A percentile compares a stretch with the other conserved stretches of the same genome.
Evolutionary conservation across 805 yeast species (phyloP).

Genomic region (Sugiyamaella mastotermitis): DNA sequence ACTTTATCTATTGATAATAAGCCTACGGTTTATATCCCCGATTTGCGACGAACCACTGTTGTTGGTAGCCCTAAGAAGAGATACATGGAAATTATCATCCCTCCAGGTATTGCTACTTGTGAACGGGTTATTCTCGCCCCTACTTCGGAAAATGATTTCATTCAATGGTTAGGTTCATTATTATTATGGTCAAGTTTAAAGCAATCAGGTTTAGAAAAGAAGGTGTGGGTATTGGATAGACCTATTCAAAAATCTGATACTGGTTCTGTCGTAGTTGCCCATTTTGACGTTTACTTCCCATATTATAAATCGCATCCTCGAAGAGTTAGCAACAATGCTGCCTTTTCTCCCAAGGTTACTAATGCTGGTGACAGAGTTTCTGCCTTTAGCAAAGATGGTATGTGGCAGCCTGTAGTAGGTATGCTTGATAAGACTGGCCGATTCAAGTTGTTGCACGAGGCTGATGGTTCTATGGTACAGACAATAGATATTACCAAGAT

Average conservation of each 20-base stretch:
- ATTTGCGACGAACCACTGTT: constrained; percentile 16
- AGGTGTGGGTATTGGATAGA: constrained; percentile 11
- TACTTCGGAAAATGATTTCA: constrained; percentile 17
- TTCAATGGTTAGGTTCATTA: constrained; percentile 15
- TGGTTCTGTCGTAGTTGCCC: background rate
- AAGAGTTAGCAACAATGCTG: constrained; percentile 4
- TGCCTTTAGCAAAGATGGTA: constrained; percentile 11
- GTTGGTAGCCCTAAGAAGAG: constrained; percentile 12
- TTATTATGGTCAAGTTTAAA: constrained; percentile 19
- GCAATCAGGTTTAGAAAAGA: constrained; percentile 15
- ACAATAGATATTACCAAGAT: constrained; percentile 15
- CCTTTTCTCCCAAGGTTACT: constrained; percentile 5
- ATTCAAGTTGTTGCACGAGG: constrained; percentile 15
- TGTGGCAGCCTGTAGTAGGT: constrained; percentile 17
- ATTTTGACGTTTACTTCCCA: constrained; percentile 19
- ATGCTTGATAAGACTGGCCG: constrained; percentile 13
- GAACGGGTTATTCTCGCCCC: constrained; percentile 15
- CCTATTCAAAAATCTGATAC: background rate
- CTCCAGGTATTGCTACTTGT: constrained; percentile 6
- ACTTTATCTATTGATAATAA: constrained; percentile 6
- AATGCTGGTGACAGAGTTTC: constrained; percentile 6
- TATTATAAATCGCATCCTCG: constrained; percentile 2
- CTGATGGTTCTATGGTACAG: constrained; percentile 16
- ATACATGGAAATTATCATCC: constrained; percentile 18
- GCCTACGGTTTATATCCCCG: constrained; percentile 11